Percentiles rank a stretch among this genome's conserved stretches.
Conservation (phyloP, 306 rosid genomes). For the Fagus sylvatica region DNA sequence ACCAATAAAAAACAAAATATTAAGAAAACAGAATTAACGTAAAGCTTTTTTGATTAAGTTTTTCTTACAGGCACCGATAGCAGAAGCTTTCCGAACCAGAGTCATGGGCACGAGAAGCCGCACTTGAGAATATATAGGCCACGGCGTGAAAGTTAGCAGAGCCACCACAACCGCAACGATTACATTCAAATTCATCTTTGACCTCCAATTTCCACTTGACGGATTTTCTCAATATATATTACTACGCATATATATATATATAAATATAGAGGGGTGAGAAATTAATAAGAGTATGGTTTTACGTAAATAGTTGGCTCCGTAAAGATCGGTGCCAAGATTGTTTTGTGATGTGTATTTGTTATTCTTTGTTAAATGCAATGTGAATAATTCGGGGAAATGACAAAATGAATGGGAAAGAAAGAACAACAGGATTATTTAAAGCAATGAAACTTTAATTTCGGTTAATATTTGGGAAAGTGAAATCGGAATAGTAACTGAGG, state of each 20-base stretch:
- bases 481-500: too few relatives aligned
- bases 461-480: background rate
- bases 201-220: background rate
- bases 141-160: slow-evolving; percentile 34
- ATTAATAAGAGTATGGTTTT: too few relatives aligned
- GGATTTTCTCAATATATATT: slow-evolving; percentile 2
- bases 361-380: too few relatives aligned
- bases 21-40: background rate
- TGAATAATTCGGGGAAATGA: too few relatives aligned
- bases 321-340: too few relatives aligned
- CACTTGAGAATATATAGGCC: slow-evolving; percentile 31
- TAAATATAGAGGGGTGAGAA: too few relatives aligned
- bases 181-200: slow-evolving; percentile 24
- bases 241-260: too few relatives aligned
- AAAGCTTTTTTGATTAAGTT: background rate
- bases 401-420: too few relatives aligned
- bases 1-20: background rate
- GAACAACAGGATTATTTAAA: too few relatives aligned
- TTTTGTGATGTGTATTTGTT: too few relatives aligned
- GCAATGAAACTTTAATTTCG: background rate
- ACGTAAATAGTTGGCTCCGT: too few relatives aligned
- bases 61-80: slow-evolving; percentile 71
- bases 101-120: slow-evolving; percentile 73
- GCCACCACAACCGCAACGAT: slow-evolving; percentile 25
- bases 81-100: slow-evolving; percentile 52